These are phyloP conservation scores for Trypanosoma brucei DNA, from an alignment of 208 protist genomes.

Conservation along the genomic window DNA sequence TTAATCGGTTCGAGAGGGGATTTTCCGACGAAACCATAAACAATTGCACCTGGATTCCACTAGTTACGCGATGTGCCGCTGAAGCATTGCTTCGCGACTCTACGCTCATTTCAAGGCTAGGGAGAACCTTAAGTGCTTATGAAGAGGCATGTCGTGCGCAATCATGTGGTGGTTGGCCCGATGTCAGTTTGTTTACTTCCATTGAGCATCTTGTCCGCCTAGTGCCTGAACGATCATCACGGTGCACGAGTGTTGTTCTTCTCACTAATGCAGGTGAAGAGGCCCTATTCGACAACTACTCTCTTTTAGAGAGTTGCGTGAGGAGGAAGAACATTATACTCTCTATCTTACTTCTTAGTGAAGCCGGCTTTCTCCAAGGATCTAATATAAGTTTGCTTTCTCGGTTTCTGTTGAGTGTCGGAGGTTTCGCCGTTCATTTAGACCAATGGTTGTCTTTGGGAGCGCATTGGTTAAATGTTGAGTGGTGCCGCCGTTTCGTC, in stretches of 20 bases:
- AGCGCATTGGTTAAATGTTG: conserved; percentile 50
- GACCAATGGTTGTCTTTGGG: conserved; percentile 79
- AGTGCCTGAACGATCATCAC: conserved; percentile 43
- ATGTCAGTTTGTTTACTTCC: conserved; percentile 42
- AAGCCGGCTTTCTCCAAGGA: conserved; percentile 26
- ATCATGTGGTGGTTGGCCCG: conserved; percentile 44
- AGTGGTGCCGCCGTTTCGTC: conserved; percentile 79
- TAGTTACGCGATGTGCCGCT: conserved; percentile 57
- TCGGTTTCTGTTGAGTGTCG: conserved; percentile 67
- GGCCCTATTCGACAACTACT: conserved; percentile 37
- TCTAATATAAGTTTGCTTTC: conserved; percentile 56
- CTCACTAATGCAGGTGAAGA: conserved; percentile 49
- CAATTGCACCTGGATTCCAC: conserved; percentile 27
- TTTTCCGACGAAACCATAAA: conserved; percentile 11
- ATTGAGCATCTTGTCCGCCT: conserved; percentile 69
- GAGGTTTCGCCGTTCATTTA: conserved; percentile 76
- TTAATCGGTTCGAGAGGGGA: conserved; percentile 28
- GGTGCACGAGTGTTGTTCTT: conserved; percentile 73
- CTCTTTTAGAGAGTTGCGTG: conserved; percentile 66
- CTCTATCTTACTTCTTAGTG: conserved; percentile 49
- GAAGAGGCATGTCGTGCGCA: conserved; percentile 56
- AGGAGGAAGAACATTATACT: conserved; percentile 84
- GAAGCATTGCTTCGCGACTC: conserved; percentile 38
- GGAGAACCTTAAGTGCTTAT: conserved; percentile 44
- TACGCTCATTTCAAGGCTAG: conserved; percentile 45